A percentile compares a stretch with the other conserved stretches of the same genome.
These are phyloP conservation scores for Cutaneotrichosporon dermatis DNA, from an alignment of 1,284 basidiomycete species.

Conservation along the genomic window DNA sequence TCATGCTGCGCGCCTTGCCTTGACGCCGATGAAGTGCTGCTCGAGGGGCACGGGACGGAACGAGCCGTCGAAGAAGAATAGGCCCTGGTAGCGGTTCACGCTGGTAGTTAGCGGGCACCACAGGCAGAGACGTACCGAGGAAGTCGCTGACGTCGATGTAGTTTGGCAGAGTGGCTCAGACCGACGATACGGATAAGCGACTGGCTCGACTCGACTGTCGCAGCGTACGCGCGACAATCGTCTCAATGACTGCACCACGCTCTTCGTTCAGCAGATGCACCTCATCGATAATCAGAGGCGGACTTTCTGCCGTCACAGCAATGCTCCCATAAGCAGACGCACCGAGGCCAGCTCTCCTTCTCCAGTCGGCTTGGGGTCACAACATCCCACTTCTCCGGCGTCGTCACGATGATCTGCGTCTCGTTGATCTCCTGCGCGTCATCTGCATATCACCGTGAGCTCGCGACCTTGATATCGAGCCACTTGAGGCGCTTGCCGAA, in stretches of 20 bases:
- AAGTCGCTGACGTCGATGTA: slow-evolving; percentile 97
- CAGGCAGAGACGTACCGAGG: slow-evolving; percentile 58
- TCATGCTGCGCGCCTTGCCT: slow-evolving; percentile 73
- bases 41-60: slow-evolving; percentile 96
- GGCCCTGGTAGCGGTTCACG: slow-evolving; percentile 81
- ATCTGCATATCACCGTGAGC: slow-evolving; percentile 98
- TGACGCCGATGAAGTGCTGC: slow-evolving; percentile 94
- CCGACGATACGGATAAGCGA: slow-evolving; percentile 96
- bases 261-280: slow-evolving; percentile 97
- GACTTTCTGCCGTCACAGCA: slow-evolving; percentile 60
- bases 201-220: slow-evolving; percentile 95
- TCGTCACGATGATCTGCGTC: slow-evolving; percentile 98
- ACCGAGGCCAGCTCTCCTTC: slow-evolving; percentile 93
- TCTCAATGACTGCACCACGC: slow-evolving; percentile 96
- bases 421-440: slow-evolving; percentile 89
- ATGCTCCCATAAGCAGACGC: slow-evolving; percentile 23
- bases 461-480: slow-evolving; percentile 81
- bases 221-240: slow-evolving; percentile 92
- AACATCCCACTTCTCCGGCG: slow-evolving; percentile 99
- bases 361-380: slow-evolving; percentile 93
- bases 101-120: slow-evolving; percentile 49
- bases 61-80: slow-evolving; percentile 98
- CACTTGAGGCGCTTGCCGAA: slow-evolving; percentile 84
- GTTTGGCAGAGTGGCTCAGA: slow-evolving; percentile 93
- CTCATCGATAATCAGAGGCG: slow-evolving; percentile 97